Evolutionary conservation across 805 yeast genomes (phyloP), one percentile per base, ranked within the genome.

Genomic region (Candida nemodendra): DNA sequence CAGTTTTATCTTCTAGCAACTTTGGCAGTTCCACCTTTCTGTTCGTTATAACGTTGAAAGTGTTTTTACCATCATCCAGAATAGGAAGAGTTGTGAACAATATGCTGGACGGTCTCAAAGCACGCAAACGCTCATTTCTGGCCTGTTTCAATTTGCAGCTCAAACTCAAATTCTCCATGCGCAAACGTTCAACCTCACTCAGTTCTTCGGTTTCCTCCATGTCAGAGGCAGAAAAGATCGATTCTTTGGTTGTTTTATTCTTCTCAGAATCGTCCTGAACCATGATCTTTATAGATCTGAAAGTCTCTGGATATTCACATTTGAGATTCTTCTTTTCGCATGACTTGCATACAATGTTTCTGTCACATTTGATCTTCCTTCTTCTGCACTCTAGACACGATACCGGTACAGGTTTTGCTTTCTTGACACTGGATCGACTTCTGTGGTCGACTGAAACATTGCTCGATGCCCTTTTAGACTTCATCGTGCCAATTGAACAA

Each of bases 261-360:
- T 21, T 34, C 42, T 27, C 27, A 32, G 22, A 39, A 26, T 12
- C 18, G 28, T 12, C 18, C 12, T 5, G 11, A 9, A 39, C 35
- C 16, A 27, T 42, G n/a, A 59, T 47, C 41, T 59, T 62, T 19
- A 66, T 66, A 27, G 72, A 69, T 45, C 76, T 53, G 44, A 69
- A 71, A 2, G 71, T 70, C 12, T 70, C 59, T 3, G 76, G 76
- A 41, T 66, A 71, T 25, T 59, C 62, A 51, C 76, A 71, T 2
- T 48, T 51, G 9, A 66, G 59, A 6, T 55, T 54, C 34, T 70
- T 55, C 34, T 57, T 59, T 9, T 45, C 49, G 47, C 76, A 71
- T 33, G 67, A 70, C 41, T 65, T 62, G 45, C 76, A 71, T 2
- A 72, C 71, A 21, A 53, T 53, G 21, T 51, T 39, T 21, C 64